A percentile compares a stretch with the other conserved stretches of the same genome.
Evolutionary conservation across 768 basidiomycete genomes (phyloP).

Genomic region (Steccherinum ochraceum): DNA sequence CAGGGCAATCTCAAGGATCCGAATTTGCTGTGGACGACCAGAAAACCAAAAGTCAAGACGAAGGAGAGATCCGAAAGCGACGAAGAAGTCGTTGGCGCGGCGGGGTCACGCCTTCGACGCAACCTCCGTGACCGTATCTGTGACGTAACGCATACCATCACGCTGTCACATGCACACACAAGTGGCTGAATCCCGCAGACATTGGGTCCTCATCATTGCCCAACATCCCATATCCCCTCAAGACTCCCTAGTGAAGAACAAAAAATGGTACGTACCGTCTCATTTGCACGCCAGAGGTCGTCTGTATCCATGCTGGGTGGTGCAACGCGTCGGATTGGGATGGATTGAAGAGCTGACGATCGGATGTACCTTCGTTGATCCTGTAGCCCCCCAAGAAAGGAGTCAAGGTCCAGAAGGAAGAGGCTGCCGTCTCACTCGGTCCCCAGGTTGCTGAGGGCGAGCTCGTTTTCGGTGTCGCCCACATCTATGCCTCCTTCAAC

Average conservation of each 20-base stretch:
- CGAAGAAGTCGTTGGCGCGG: too few relatives aligned
- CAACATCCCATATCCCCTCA: conserved; percentile 17
- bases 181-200: conserved; percentile 8
- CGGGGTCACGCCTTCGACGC: too few relatives aligned
- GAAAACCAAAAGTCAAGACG: too few relatives aligned
- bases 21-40: too few relatives aligned
- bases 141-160: too few relatives aligned
- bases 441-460: conserved; percentile 96
- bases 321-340: conserved; percentile 6
- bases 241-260: conserved; percentile 23
- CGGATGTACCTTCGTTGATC: conserved; percentile 40
- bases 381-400: conserved; percentile 80
- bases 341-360: conserved; percentile 48
- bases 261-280: conserved; percentile 31
- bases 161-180: conserved; percentile 3
- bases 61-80: too few relatives aligned
- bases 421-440: conserved; percentile 84
- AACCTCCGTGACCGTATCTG: too few relatives aligned
- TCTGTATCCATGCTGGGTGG: not conserved
- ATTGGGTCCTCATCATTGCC: conserved; percentile 6
- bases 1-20: too few relatives aligned
- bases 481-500: conserved; percentile 99
- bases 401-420: conserved; percentile 71
- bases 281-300: not conserved
- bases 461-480: conserved; percentile 95